Percentiles rank a stretch among this genome's conserved stretches.
Evolutionary conservation across 768 basidiomycete genomes (phyloP).

Genomic region (Trametes maxima): DNA sequence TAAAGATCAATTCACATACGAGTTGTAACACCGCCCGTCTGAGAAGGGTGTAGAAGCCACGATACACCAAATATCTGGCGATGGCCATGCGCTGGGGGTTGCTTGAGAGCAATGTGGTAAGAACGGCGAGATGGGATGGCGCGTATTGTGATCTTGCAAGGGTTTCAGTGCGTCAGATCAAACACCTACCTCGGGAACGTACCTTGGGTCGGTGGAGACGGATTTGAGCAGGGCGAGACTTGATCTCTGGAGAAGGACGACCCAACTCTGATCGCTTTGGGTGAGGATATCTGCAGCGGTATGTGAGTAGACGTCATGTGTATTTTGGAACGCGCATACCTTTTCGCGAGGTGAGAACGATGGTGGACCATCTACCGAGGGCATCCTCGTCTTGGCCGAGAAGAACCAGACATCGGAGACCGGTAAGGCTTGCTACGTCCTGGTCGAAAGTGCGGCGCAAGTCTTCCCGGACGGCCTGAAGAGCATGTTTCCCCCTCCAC

Average conservation of each 20-base stretch:
- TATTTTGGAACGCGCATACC: conserved; percentile 27
- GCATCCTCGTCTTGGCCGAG: conserved; percentile 53
- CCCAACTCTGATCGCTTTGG: conserved; percentile 49
- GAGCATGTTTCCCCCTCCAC: conserved; percentile 60
- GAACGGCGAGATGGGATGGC: conserved; percentile 49
- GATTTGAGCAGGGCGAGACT: conserved; percentile 54
- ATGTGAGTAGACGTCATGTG: neutral
- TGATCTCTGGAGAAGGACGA: conserved; percentile 57
- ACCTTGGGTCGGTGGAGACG: conserved; percentile 53
- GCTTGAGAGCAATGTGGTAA: conserved; percentile 49
- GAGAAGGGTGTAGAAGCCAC: conserved; percentile 49
- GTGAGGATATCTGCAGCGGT: conserved; percentile 19
- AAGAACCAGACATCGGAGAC: conserved; percentile 66
- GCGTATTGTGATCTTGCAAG: conserved; percentile 50
- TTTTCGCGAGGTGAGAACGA: conserved; percentile 34
- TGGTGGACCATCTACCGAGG: conserved; percentile 49
- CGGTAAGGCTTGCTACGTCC: conserved; percentile 55
- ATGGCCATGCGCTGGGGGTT: conserved; percentile 34
- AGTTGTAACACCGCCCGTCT: conserved; percentile 47
- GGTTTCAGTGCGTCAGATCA: neutral
- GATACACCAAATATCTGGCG: conserved; percentile 48
- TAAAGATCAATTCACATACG: conserved; percentile 39
- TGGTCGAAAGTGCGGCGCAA: conserved; percentile 52
- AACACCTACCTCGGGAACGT: conserved; percentile 28
- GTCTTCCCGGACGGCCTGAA: conserved; percentile 42